Conservation (phyloP, 106 monocot genomes). For the Allium cepa region DNA sequence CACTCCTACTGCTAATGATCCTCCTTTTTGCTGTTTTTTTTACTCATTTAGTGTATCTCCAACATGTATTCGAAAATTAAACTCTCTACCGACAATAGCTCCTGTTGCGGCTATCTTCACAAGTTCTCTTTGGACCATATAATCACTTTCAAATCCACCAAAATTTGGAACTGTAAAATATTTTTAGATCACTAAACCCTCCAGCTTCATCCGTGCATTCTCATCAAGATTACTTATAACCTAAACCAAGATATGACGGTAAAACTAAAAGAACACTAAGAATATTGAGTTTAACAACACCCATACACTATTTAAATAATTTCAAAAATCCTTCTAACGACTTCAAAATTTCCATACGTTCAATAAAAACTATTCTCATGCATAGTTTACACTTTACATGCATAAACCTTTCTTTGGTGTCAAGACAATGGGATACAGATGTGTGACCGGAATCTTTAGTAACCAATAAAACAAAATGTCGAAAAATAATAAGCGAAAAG, state of each 20-base stretch:
- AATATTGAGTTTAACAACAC: no score
- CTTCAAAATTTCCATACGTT: no score
- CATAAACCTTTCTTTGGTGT: no score
- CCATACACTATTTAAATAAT: no score
- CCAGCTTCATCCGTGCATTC: conserved; percentile 66
- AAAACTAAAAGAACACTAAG: no score
- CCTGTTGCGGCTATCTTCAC: conserved; percentile 51
- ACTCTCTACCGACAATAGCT: conserved; percentile 25
- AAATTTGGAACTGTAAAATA: conserved; percentile 53
- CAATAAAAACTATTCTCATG: neutral
- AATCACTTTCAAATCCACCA: conserved; percentile 58
- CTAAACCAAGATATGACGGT: neutral
- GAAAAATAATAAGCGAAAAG: neutral
- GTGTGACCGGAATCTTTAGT: neutral
- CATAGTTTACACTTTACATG: no score
- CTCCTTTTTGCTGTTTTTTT: conserved; percentile 41
- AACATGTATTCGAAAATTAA: conserved; percentile 48
- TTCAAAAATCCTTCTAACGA: no score
- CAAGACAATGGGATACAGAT: no score
- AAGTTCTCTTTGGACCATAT: conserved; percentile 36
- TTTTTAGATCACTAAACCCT: conserved; percentile 30
- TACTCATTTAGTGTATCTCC: conserved; percentile 59
- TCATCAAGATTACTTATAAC: conserved; percentile 56
- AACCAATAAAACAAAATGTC: neutral
- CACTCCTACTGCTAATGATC: conserved; percentile 40